Conservation (phyloP, 139 green algal species). For the Chlorella sp. region DNA sequence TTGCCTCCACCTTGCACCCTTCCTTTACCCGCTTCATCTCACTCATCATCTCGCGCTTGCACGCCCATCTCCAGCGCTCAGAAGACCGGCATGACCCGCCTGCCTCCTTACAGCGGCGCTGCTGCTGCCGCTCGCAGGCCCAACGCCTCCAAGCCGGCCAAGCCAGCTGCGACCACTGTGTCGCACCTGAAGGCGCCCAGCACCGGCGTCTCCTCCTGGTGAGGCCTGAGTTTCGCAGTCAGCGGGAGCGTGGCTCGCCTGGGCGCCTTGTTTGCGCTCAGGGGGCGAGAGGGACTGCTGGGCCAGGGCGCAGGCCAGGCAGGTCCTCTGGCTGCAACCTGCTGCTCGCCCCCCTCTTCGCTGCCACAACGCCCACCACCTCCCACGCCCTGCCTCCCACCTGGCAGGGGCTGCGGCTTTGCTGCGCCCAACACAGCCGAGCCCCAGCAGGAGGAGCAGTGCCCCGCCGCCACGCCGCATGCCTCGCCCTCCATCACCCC, state of each 20-base stretch:
- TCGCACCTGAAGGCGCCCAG: background rate
- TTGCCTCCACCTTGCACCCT: no score
- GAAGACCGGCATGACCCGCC: background rate
- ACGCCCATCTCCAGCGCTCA: no score
- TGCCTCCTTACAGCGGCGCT: background rate
- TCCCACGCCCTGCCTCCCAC: no score
- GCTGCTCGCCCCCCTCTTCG: no score
- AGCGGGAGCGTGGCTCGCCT: background rate
- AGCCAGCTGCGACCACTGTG: background rate
- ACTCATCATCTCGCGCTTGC: no score
- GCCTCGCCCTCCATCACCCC: constrained; percentile 10
- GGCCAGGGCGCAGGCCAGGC: no score
- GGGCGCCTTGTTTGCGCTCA: no score
- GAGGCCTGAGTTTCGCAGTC: background rate
- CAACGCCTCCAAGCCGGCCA: background rate
- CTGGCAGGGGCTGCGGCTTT: background rate
- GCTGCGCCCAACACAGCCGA: background rate
- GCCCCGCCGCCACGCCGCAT: background rate
- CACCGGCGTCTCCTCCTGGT: background rate
- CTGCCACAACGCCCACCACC: no score
- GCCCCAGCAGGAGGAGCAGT: background rate
- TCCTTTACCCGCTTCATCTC: no score
- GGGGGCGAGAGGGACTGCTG: background rate
- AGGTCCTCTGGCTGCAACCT: no score
- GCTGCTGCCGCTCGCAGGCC: background rate